A percentile compares a stretch with the other conserved stretches of the same genome.
phyloP scores from a whole-genome alignment of 139 green algal species.

The Trebouxia sp. region DNA sequence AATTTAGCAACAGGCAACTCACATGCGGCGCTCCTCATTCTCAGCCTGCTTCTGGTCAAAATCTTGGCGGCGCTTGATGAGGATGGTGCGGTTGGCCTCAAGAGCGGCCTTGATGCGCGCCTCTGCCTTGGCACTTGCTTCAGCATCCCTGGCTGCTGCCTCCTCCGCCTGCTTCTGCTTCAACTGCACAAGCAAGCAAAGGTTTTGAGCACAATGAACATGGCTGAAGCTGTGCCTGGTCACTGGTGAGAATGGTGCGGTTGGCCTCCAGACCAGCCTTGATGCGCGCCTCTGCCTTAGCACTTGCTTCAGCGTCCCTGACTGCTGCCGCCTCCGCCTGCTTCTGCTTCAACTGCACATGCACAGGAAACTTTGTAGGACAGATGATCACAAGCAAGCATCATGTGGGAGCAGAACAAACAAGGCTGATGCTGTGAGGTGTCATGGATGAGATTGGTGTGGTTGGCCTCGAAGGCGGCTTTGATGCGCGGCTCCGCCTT shows the following conservation, averaged over 20 bases:
- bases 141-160: constrained; percentile 44
- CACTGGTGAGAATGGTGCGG: constrained; percentile 24
- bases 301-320: constrained; percentile 60
- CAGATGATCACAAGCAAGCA: too few species aligned
- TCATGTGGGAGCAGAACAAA: too few species aligned
- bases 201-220: background rate
- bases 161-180: constrained; percentile 23
- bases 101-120: constrained; percentile 58
- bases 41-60: constrained; percentile 44
- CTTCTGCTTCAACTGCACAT: constrained; percentile 24
- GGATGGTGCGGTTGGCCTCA: constrained; percentile 31
- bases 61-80: constrained; percentile 40
- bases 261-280: constrained; percentile 39
- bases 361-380: too few species aligned
- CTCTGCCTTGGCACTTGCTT: constrained; percentile 69
- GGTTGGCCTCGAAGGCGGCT: constrained; percentile 39
- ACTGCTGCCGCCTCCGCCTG: constrained; percentile 17
- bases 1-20: background rate
- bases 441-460: constrained; percentile 17
- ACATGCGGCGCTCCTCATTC: constrained; percentile 46
- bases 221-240: background rate
- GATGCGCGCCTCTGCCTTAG: constrained; percentile 74
- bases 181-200: background rate
- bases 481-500: constrained; percentile 72
- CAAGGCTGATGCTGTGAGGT: too few species aligned